Base-by-base conservation (phyloP, 495 filamentous ascomycete genomes). In the Neurospora hispaniola region DNA sequence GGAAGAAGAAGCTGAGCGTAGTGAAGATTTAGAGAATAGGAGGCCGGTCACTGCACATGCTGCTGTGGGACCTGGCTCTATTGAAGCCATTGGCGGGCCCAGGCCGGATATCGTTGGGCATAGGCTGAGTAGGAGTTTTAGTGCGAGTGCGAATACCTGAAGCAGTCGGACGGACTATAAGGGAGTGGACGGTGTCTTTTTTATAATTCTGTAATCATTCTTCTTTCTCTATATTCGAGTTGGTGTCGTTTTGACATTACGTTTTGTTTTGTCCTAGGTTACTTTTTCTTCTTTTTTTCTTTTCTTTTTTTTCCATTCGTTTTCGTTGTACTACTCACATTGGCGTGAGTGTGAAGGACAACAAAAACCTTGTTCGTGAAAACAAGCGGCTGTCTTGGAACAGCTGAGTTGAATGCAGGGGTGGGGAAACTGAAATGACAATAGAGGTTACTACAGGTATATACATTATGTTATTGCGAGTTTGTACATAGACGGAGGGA, bases 91-190 rank as follows among this genome's bases (percentile, higher is more conserved):
- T 16, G 54, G 54, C 27, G 54, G 54, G 54, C 27, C 54, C 14
- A 66, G 54, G 54, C 54, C 54, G 54, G 54, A 66, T 66, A 31
- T 66, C 7, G 54, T 66, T 66, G 54, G 54, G 12, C 54, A 66
- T 66, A 35, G 54, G 54, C 27, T 66, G 11, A 66, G 42, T 14
- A 77, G 72, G 27, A 23, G 76, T 48, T 54, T 69, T 6, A 80
- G 71, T 35, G 54, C 54, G 74, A 76, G 71, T 27, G 27, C 73
- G 20, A 80, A 74, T 71, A 70, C 71, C 41, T 62, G 69, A n/a
- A 69, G 69, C 20, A 27, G 39, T 27, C 74, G 59, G 39, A 38
- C 74, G 59, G 35, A 38, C 35, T 2, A n/a, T 70, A 68, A 75
- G 72, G 20, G 14, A 31, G 48, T 35, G 68, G 35, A 71, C 40